These are phyloP conservation scores for Spirogloea muscicola DNA, from an alignment of 139 green algal genomes.

Conservation along the genomic window DNA sequence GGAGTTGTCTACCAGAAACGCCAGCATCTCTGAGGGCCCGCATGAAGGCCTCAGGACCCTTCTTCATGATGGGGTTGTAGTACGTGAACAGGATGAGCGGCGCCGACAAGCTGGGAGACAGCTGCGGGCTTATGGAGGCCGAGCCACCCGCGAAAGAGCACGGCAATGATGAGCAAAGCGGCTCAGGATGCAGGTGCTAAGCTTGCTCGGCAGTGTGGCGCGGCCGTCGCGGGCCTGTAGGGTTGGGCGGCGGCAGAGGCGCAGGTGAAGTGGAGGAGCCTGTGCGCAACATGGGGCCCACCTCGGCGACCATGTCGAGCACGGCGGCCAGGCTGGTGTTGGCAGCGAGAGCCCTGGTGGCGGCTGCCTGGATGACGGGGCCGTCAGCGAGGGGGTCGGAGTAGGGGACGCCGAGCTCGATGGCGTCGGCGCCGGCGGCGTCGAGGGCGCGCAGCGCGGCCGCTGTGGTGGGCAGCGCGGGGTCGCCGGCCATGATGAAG, in stretches of 20 bases:
- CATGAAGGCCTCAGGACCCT: constrained; percentile 82
- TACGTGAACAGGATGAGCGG: constrained; percentile 97
- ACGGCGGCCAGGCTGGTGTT: constrained; percentile 72
- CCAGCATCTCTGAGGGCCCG: constrained; percentile 76
- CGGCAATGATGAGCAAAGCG: not conserved
- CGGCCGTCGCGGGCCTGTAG: not conserved
- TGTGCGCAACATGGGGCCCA: not conserved
- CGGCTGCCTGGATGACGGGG: constrained; percentile 86
- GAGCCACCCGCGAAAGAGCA: not conserved
- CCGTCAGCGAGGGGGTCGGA: constrained; percentile 94
- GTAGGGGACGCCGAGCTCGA: constrained; percentile 96
- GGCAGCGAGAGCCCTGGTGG: constrained; percentile 77
- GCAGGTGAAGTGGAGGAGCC: not conserved
- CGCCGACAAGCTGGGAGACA: constrained; percentile 64
- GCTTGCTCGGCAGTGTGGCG: not conserved
- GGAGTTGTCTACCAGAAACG: no score
- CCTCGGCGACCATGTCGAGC: constrained; percentile 42
- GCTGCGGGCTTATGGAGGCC: not conserved
- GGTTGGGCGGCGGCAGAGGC: not conserved
- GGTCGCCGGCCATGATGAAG: constrained; percentile 93
- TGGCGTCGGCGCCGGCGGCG: constrained; percentile 80
- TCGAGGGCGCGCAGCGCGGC: constrained; percentile 64
- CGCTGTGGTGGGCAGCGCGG: constrained; percentile 81
- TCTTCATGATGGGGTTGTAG: constrained; percentile 96
- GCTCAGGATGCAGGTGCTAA: not conserved